Percentiles rank a stretch among this genome's conserved stretches.
These are phyloP conservation scores for Acer campestre DNA, from an alignment of 345 rosid species.

Conservation along the genomic window DNA sequence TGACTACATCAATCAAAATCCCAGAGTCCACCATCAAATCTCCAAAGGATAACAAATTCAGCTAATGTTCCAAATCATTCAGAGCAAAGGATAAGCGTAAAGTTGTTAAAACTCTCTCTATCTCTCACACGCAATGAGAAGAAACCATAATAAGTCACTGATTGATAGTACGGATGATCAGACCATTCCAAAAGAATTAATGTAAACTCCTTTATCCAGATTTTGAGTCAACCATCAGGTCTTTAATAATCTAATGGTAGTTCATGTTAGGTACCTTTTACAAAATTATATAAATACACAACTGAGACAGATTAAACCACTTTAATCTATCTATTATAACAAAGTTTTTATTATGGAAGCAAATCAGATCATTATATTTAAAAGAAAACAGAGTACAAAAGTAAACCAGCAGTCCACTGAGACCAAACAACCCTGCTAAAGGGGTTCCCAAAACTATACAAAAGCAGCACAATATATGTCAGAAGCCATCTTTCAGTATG, in stretches of 20 bases:
- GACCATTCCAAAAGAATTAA: constrained; percentile 1
- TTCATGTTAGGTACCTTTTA: not conserved
- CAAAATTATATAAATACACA: not conserved
- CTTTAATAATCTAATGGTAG: not conserved
- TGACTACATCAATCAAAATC: not conserved
- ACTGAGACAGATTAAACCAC: not conserved
- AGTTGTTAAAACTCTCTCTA: not conserved
- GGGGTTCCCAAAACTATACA: not conserved
- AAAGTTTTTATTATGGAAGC: not conserved
- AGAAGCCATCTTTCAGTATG: not conserved
- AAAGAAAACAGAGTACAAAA: not conserved
- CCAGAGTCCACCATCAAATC: not conserved
- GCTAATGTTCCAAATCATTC: not conserved
- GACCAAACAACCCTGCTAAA: not conserved
- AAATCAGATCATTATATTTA: not conserved
- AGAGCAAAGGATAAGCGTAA: not conserved
- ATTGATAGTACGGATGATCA: not conserved
- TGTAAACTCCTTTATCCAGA: not conserved
- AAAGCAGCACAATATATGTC: not conserved
- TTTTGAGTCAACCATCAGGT: not conserved
- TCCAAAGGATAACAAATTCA: not conserved
- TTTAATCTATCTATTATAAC: not conserved
- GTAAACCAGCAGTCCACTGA: not conserved
- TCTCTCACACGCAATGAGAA: not conserved
- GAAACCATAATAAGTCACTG: constrained; percentile 7